Conservation (phyloP, 805 yeast species). For the Sugiyamaella floridensis region DNA sequence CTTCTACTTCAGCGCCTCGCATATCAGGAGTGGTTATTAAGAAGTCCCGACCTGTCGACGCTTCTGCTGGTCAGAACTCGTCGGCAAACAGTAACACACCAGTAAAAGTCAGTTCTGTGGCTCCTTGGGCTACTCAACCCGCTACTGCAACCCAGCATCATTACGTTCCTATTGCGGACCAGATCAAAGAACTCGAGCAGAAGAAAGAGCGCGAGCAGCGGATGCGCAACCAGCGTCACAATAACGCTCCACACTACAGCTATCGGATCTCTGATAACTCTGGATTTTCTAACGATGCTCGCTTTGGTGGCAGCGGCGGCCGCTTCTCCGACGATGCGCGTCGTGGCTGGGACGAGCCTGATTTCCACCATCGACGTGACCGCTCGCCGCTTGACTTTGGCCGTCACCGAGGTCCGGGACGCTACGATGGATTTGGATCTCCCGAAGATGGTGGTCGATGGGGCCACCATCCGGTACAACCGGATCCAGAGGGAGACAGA, state of each 20-base stretch:
- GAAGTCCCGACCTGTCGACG: background rate
- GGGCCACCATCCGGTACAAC: conserved; percentile 3
- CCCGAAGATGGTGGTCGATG: conserved; percentile 8
- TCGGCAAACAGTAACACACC: background rate
- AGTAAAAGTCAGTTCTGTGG: background rate
- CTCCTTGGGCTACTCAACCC: conserved; percentile 17
- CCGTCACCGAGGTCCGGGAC: background rate
- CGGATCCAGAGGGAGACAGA: conserved; percentile 11
- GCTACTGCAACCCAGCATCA: conserved; percentile 2
- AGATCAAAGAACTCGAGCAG: conserved; percentile 18
- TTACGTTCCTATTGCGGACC: conserved; percentile 21
- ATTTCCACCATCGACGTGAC: background rate
- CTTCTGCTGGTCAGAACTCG: background rate
- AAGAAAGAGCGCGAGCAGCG: conserved; percentile 13
- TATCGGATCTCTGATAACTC: conserved; percentile 5
- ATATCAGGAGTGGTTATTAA: background rate
- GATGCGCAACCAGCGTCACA: background rate
- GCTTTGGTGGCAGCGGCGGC: conserved; percentile 4
- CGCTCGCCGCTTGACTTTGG: background rate
- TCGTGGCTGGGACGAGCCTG: background rate
- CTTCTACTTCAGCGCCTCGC: background rate
- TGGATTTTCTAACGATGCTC: background rate
- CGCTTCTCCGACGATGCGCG: background rate
- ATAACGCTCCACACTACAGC: conserved; percentile 7
- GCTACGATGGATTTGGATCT: background rate